A percentile compares a stretch with the other conserved stretches of the same genome.
phyloP scores from a whole-genome alignment of 2,329 filamentous ascomycete species.

The Aspergillus intermedius region DNA sequence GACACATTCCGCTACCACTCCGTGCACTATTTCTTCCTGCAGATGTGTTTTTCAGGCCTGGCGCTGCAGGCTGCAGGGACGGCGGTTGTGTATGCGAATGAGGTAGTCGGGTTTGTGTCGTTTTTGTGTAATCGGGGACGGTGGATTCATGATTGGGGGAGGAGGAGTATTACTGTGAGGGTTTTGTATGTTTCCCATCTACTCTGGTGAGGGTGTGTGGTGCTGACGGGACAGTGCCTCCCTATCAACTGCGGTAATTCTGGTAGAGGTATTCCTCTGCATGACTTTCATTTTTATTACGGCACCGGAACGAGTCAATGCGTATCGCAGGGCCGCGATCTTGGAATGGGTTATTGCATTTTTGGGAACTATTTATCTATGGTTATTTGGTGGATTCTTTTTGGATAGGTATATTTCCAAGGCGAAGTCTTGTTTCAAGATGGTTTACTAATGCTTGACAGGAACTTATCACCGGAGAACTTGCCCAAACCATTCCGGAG shows the following conservation, averaged over 20 bases:
- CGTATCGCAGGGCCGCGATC: conserved; percentile 11
- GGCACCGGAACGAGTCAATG: conserved; percentile 5
- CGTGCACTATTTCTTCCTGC: conserved; percentile 14
- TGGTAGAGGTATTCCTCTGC: conserved; percentile 12
- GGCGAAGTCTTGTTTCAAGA: neutral
- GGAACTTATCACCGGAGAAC: neutral
- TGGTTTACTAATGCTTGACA: neutral
- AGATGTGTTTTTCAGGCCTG: conserved; percentile 13
- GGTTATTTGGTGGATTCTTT: conserved; percentile 17
- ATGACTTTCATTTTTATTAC: conserved; percentile 13
- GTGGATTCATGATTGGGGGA: conserved; percentile 9
- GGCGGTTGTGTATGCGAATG: conserved; percentile 16
- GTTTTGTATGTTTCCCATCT: conserved; percentile 10
- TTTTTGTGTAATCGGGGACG: conserved; percentile 10
- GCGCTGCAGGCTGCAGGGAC: conserved; percentile 15
- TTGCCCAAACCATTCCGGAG: neutral
- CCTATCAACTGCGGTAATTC: conserved; percentile 15
- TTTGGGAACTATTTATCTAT: conserved; percentile 14
- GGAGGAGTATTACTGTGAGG: conserved; percentile 9
- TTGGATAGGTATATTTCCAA: conserved; percentile 11
- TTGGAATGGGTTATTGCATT: conserved; percentile 19
- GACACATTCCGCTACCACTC: conserved; percentile 16
- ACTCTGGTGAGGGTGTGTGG: neutral
- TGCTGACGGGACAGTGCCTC: conserved; percentile 8
- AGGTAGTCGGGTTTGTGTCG: conserved; percentile 13